Evolutionary conservation across 805 yeast species (phyloP).

Genomic region (Komagataella ulmi): DNA sequence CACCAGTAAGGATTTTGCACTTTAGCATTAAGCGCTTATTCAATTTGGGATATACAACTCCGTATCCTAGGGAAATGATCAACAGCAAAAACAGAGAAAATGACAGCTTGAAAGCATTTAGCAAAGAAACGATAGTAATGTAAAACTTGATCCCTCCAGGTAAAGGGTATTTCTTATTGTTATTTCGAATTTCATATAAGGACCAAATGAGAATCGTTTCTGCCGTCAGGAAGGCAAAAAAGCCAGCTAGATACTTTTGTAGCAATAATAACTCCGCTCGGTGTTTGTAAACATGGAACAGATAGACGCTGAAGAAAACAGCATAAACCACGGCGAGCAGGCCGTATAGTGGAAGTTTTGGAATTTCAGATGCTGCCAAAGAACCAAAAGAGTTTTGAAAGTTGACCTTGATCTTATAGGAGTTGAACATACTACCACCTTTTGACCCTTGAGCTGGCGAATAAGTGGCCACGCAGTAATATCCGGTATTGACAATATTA

Average conservation of each 20-base stretch:
- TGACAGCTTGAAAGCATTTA: conserved; percentile 73
- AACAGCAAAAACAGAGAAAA: conserved; percentile 80
- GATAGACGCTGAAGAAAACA: conserved; percentile 68
- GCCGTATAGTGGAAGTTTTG: conserved; percentile 84
- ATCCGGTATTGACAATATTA: conserved; percentile 65
- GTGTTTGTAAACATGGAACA: conserved; percentile 75
- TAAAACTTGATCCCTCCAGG: conserved; percentile 47
- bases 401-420: conserved; percentile 55
- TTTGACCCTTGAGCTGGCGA: conserved; percentile 22
- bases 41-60: conserved; percentile 81
- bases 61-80: conserved; percentile 85
- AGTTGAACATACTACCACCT: conserved; percentile 9
- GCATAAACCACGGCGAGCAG: conserved; percentile 73
- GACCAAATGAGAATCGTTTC: conserved; percentile 89
- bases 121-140: conserved; percentile 61
- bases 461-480: conserved; percentile 77
- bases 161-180: conserved; percentile 21
- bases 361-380: conserved; percentile 80
- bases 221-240: conserved; percentile 66
- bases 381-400: conserved; percentile 91
- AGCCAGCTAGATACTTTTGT: conserved; percentile 81
- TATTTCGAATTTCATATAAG: conserved; percentile 72
- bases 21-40: conserved; percentile 63
- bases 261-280: conserved; percentile 79
- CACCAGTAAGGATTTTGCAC: conserved; percentile 44